These are phyloP conservation scores for Persicaria tinctoria DNA, from an alignment of 148 eudicot species.

Conservation along the genomic window DNA sequence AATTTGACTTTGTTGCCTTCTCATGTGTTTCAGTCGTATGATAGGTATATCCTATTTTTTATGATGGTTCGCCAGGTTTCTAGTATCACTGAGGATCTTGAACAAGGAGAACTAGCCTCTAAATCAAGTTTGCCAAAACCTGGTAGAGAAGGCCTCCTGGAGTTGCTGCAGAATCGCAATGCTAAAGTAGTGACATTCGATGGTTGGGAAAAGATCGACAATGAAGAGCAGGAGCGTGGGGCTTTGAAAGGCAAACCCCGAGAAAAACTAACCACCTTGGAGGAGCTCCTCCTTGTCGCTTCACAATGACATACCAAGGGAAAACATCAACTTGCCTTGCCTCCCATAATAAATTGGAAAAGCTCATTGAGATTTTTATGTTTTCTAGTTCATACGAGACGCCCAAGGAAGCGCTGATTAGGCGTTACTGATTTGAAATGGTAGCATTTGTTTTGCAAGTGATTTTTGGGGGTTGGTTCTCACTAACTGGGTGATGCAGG, in stretches of 20 bases:
- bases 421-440: too few relatives aligned
- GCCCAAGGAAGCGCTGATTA: too few relatives aligned
- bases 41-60: not conserved
- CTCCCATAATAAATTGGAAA: not conserved
- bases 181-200: slow-evolving; percentile 49
- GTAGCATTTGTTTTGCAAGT: too few relatives aligned
- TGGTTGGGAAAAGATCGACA: slow-evolving; percentile 76
- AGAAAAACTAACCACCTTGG: slow-evolving; percentile 65
- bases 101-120: slow-evolving; percentile 36
- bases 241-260: slow-evolving; percentile 61
- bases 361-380: not conserved
- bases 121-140: slow-evolving; percentile 41
- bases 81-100: slow-evolving; percentile 64
- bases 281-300: slow-evolving; percentile 63
- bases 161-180: slow-evolving; percentile 47
- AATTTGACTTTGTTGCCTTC: not conserved
- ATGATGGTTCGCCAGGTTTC: slow-evolving; percentile 36
- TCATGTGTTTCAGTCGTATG: not conserved
- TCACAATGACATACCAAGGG: slow-evolving; percentile 16
- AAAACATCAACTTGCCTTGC: not conserved
- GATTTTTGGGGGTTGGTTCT: too few relatives aligned
- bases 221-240: slow-evolving; percentile 67
- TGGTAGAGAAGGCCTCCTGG: slow-evolving; percentile 78
- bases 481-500: too few relatives aligned
- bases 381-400: too few relatives aligned